A percentile compares a stretch with the other conserved stretches of the same genome.
Evolutionary conservation across 768 basidiomycete species (phyloP).

Genomic region (Phylloporus arenicola): DNA sequence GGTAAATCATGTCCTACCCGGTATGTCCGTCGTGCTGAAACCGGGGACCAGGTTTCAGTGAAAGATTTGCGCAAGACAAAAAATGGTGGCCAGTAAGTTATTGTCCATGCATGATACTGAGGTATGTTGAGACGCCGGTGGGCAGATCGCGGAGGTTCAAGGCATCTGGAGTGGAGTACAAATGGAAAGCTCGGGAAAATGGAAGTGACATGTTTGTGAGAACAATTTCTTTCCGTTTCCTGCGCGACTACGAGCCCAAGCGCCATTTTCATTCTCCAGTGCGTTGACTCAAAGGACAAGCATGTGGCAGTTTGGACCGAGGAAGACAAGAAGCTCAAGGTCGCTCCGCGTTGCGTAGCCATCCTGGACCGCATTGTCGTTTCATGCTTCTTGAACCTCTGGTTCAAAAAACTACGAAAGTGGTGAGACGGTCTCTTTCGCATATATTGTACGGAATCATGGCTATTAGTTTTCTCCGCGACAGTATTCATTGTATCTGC

Average conservation of each 20-base stretch:
- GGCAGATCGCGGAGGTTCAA: slow-evolving; percentile 52
- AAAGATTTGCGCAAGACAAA: slow-evolving; percentile 46
- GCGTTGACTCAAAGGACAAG: slow-evolving; percentile 44
- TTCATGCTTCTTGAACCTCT: slow-evolving; percentile 49
- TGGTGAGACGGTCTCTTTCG: slow-evolving; percentile 32
- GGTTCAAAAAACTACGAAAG: slow-evolving; percentile 40
- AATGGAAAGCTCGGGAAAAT: slow-evolving; percentile 49
- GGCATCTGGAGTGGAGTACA: slow-evolving; percentile 44
- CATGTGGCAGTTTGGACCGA: slow-evolving; percentile 45
- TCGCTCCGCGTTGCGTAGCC: slow-evolving; percentile 34
- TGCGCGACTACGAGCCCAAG: neutral
- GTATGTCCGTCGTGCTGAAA: neutral
- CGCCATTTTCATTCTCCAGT: slow-evolving; percentile 31
- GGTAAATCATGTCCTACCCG: slow-evolving; percentile 22
- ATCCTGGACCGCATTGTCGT: slow-evolving; percentile 49
- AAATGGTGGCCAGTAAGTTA: slow-evolving; percentile 46
- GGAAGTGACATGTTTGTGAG: slow-evolving; percentile 44
- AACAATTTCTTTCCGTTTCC: neutral
- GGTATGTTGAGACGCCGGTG: slow-evolving; percentile 1
- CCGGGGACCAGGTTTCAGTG: slow-evolving; percentile 32
- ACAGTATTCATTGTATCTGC: slow-evolving; percentile 15
- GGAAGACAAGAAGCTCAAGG: slow-evolving; percentile 34
- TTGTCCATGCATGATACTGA: neutral
- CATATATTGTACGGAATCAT: neutral
- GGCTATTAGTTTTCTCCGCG: neutral